Base-by-base conservation (phyloP, 1,139 yeast genomes). In the Yamadazyma membranifaciens region DNA sequence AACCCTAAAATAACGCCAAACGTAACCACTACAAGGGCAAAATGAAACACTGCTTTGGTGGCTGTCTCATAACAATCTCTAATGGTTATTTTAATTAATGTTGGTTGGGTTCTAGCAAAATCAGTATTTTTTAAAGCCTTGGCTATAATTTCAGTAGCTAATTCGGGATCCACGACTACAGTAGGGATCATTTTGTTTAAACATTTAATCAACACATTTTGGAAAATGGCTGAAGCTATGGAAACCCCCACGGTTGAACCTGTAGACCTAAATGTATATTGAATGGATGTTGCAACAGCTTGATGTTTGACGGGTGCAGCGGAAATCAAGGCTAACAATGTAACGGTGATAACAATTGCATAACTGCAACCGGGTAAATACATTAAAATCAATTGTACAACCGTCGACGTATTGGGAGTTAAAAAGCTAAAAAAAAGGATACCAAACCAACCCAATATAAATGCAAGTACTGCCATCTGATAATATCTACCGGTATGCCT, bases 181-280 rank as follows among this genome's bases (percentile, higher is more conserved):
- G 48, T 44, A 13, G 59, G 56, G 16, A 67, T 52, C 10, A 47
- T 51, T 2, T 28, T 37, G 3, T 46, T 45, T 41, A 68, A 52
- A 20, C 49, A 43, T 9, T 31, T 38, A 15, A 51, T 49, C 36
- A 62, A 52, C 39, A 58, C 50, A 27, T 70, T 70, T 47, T 75
- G 78, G 62, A 84, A 83, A 24, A 83, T 68, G 2, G 89, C 83
- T 6, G 84, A 77, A 0, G 86, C 83, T 29, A 81, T 56, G 0
- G 91, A 70, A 4, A 84, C 87, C 16, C 91, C 91, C 37, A 82
- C 57, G 0, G 89, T 82, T 2, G 87, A 81, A 0, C 91, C 91
- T 5, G 85, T 78, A 2, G 89, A 81, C 50, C 91, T 68, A 63
- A 82, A 83, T 3, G 87, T 81, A 57, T 84, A 84, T 50, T 83